phyloP scores from a whole-genome alignment of 192 early-diverging fungal genomes.

The Coemansia sp. region DNA sequence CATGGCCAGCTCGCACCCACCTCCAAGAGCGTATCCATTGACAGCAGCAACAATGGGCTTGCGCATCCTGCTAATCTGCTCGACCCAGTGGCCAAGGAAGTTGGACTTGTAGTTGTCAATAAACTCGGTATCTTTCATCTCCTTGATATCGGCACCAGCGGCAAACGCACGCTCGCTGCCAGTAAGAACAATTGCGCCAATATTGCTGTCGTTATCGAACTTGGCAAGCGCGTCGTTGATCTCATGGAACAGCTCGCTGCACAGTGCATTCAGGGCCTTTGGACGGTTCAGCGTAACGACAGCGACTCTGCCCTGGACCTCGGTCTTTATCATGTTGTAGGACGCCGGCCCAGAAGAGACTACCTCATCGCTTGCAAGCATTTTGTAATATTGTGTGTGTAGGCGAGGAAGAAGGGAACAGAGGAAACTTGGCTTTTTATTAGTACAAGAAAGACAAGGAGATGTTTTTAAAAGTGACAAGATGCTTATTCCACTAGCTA shows the following conservation, averaged over 20 bases:
- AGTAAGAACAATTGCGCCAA: constrained; percentile 94
- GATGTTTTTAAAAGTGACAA: no score
- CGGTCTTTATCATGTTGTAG: constrained; percentile 61
- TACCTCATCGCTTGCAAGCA: constrained; percentile 17
- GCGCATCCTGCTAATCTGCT: constrained; percentile 80
- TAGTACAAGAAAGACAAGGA: no score
- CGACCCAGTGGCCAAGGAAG: constrained; percentile 93
- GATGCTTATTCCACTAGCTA: no score
- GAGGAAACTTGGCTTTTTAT: no score
- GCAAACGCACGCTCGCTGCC: constrained; percentile 97
- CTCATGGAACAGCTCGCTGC: constrained; percentile 88
- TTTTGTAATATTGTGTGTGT: neutral
- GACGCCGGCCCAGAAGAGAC: constrained; percentile 28
- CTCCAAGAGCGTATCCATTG: constrained; percentile 96
- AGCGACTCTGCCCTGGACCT: constrained; percentile 79
- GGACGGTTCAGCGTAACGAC: constrained; percentile 90
- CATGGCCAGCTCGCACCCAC: constrained; percentile 99
- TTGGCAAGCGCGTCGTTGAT: constrained; percentile 82
- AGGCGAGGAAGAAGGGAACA: neutral
- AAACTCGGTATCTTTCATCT: constrained; percentile 90
- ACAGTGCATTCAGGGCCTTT: constrained; percentile 96
- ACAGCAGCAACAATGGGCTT: constrained; percentile 99
- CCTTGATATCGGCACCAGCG: constrained; percentile 99
- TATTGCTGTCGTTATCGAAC: constrained; percentile 71
- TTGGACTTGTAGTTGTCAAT: constrained; percentile 86